Conservation (phyloP, 257 asterid genomes). For the Thymus quinquecostatus region DNA sequence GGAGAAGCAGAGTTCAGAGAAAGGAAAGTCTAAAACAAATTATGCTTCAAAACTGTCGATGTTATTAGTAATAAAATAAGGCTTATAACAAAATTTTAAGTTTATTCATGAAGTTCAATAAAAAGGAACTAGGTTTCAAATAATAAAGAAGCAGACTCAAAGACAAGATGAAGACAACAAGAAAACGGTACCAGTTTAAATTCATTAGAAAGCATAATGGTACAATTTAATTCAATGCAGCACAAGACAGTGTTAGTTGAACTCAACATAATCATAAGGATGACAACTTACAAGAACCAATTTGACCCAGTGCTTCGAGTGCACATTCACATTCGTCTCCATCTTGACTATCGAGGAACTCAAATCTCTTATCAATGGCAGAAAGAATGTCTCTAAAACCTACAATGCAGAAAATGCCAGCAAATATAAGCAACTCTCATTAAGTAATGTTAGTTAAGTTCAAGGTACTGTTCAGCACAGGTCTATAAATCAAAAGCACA, state of each 20-base stretch:
- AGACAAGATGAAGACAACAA: slow-evolving; percentile 8
- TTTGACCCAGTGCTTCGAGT: slow-evolving; percentile 91
- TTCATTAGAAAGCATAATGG: slow-evolving; percentile 34
- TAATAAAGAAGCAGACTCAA: slow-evolving; percentile 23
- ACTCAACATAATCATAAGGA: slow-evolving; percentile 24
- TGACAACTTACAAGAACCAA: slow-evolving; percentile 79
- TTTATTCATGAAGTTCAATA: slow-evolving; percentile 10
- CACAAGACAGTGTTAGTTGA: slow-evolving; percentile 32
- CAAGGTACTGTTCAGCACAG: slow-evolving; percentile 1
- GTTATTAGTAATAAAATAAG: slow-evolving; percentile 14
- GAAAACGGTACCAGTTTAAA: slow-evolving; percentile 17
- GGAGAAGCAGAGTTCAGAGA: slow-evolving; percentile 17
- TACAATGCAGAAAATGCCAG: slow-evolving; percentile 39
- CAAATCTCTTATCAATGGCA: slow-evolving; percentile 74
- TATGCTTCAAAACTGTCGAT: neutral
- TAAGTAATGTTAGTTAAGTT: slow-evolving; percentile 18
- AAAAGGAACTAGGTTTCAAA: slow-evolving; percentile 3
- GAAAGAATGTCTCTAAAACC: slow-evolving; percentile 65
- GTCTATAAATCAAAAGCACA: slow-evolving; percentile 7
- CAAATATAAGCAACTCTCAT: slow-evolving; percentile 11
- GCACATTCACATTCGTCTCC: slow-evolving; percentile 95
- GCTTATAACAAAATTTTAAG: neutral
- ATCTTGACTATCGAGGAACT: slow-evolving; percentile 57
- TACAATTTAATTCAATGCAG: slow-evolving; percentile 78
- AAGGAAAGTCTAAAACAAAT: slow-evolving; percentile 26